Base-by-base conservation (phyloP, 345 rosid species). In the Populus pruinosa region DNA sequence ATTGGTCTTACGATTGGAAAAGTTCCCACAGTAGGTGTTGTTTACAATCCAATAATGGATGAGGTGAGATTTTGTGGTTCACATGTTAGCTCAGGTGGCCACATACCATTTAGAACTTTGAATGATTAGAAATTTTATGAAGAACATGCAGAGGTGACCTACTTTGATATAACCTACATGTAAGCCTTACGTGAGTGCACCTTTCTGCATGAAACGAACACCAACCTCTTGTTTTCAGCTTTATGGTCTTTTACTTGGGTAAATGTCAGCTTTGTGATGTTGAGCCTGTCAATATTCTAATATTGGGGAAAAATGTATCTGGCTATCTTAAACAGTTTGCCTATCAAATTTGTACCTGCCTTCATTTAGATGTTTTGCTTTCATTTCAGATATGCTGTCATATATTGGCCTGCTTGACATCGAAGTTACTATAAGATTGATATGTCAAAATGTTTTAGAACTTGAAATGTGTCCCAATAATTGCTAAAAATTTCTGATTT, bases 1-100 rank as follows among this genome's bases (percentile, higher is more conserved):
- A 92, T 96, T 74, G 99, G 98, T n/a, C 98, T 96, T 77, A 90
- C 98, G 0, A 90, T 93, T 65, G 87, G 88, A 21, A 96, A 92
- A 77, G 84, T 91, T 78, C 97, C 99, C 33, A 87, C 83, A 43
- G 90, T 93, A 66, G 99, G 99, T 0, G 99, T 93, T 55, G 97
- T 96, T 64, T 96, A 82, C 82, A 96, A 93, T 82, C 99, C 99
- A 61, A 93, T 96, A 41, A 89, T 93, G 89, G 82, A 91, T 72
- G 99, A 93, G 98, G 99, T 93, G 56, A 86, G 86, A 79, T 69
- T 78, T 71, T 39, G 4, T 76, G 10, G 59, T 71, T 39, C 12
- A 7, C 39, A 13, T 66, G 4, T 12, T 50, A 39, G 39, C 17
- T 41, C 36, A 44, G 61, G n/a, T 13, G 27, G 8, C 59, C 43